phyloP scores from a whole-genome alignment of 768 basidiomycete species.

The Lactarius psammicola region DNA sequence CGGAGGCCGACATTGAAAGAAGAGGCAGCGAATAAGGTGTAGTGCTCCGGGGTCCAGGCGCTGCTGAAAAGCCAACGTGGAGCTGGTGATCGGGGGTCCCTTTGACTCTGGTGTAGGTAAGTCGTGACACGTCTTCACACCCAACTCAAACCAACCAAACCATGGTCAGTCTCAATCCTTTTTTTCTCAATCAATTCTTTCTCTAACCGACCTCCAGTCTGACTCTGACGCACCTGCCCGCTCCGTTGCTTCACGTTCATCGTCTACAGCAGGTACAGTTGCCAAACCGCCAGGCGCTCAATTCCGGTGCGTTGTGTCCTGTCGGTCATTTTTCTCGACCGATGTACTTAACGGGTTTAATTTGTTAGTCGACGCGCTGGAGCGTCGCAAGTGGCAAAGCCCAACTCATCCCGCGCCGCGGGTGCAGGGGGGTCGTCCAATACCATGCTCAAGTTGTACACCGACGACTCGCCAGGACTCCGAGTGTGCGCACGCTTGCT shows the following conservation, averaged over 20 bases:
- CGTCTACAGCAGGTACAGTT: slow-evolving; percentile 47
- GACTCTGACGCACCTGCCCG: slow-evolving; percentile 69
- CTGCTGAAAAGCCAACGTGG: neutral
- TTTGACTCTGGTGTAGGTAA: neutral
- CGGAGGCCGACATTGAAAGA: slow-evolving; percentile 45
- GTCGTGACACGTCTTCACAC: slow-evolving; percentile 1
- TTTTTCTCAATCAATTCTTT: neutral
- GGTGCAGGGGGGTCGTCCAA: slow-evolving; percentile 95
- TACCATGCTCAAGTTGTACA: slow-evolving; percentile 99
- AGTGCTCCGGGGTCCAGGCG: neutral
- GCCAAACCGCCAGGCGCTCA: slow-evolving; percentile 78
- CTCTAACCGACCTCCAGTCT: slow-evolving; percentile 47
- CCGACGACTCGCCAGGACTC: slow-evolving; percentile 95
- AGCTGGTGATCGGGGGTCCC: neutral
- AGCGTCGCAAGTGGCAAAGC: slow-evolving; percentile 60
- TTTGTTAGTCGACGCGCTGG: slow-evolving; percentile 66
- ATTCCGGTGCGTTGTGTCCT: slow-evolving; percentile 63
- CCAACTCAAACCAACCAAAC: neutral
- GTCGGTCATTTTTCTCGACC: neutral
- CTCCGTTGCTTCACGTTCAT: slow-evolving; percentile 40
- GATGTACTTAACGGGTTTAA: neutral
- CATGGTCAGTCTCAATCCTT: slow-evolving; percentile 9
- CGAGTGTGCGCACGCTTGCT: slow-evolving; percentile 87
- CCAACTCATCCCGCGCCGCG: slow-evolving; percentile 86
- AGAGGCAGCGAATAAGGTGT: neutral